Conservation (phyloP, 106 monocot species). For the Ottelia alismoides region DNA sequence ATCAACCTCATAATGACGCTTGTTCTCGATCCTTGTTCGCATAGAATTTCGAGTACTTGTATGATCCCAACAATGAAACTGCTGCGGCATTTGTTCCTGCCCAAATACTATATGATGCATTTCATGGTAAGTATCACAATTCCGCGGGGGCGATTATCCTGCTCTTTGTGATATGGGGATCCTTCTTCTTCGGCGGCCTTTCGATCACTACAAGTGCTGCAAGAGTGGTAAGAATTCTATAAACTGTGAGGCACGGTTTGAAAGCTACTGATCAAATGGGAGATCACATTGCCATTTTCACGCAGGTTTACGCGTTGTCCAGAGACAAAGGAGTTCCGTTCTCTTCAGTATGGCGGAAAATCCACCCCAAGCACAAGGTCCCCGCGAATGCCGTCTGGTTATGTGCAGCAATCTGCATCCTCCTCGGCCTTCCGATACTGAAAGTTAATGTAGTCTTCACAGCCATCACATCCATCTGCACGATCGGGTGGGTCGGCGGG, state of each 20-base stretch:
- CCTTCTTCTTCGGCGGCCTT: constrained; percentile 86
- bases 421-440: constrained; percentile 60
- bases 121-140: constrained; percentile 59
- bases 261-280: not conserved
- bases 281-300: not conserved
- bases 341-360: constrained; percentile 58
- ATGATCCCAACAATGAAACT: constrained; percentile 58
- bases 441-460: constrained; percentile 73
- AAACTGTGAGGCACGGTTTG: too few species aligned
- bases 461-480: constrained; percentile 58
- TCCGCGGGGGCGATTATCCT: constrained; percentile 57
- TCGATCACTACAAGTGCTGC: constrained; percentile 88
- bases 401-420: constrained; percentile 46
- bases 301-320: constrained; percentile 68
- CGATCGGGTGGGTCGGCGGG: constrained; percentile 72
- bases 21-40: not conserved
- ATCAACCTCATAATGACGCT: not conserved
- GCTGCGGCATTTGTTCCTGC: constrained; percentile 29
- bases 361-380: constrained; percentile 67
- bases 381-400: constrained; percentile 79
- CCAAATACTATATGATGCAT: constrained; percentile 52
- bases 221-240: constrained; percentile 43
- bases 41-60: constrained; percentile 60
- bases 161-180: constrained; percentile 76
- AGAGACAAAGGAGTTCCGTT: constrained; percentile 58